Base-by-base conservation (phyloP, 2,329 filamentous ascomycete genomes). In the Cucurbitaria berberidis region DNA sequence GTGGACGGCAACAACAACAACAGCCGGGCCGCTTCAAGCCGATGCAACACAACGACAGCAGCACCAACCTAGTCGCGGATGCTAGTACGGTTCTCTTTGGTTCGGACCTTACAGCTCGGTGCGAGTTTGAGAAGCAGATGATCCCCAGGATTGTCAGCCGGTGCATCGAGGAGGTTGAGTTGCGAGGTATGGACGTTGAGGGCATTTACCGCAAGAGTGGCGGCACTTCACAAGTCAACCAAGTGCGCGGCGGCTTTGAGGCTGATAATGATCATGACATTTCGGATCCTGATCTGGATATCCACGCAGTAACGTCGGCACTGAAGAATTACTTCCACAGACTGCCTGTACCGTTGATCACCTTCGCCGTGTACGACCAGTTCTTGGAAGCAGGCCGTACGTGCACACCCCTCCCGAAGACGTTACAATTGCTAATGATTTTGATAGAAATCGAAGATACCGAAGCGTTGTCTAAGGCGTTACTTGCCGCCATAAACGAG, bases 151-250 rank as follows among this genome's bases (percentile, higher is more conserved):
- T 99, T 24, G 90, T 99, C 38, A 93, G 87, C 42, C 89, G 92
- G 42, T 99, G 95, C 76, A 96, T 99, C 63, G 91, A 96, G 72
- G 93, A 99, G 77, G 95, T 99, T 34, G 95, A 99, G 75, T 80
- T 95, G 19, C 88, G 95, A 72, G 95, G 93, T 76, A 96, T 99
- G 91, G 93, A 98, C 67, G 86, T 96, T 64, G 95, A 98, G 78
- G 95, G 95, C 58, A 96, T 99, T 66, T 99, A 99, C 78, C 88
- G 95, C 69, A 99, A 99, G 82, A 96, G 93, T 45, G 95, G 95
- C 51, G 95, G 93, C 62, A 92, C 89, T 67, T 91, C 90, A 8
- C 91, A 96, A 74, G 89, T 96, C 72, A 96, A 96, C 74, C 82
- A 85, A 68, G 90, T 99, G 64, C 91, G 93, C 69, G 90, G 93